phyloP scores from a whole-genome alignment of 1,284 basidiomycete genomes.

The Vanrija humicola region DNA sequence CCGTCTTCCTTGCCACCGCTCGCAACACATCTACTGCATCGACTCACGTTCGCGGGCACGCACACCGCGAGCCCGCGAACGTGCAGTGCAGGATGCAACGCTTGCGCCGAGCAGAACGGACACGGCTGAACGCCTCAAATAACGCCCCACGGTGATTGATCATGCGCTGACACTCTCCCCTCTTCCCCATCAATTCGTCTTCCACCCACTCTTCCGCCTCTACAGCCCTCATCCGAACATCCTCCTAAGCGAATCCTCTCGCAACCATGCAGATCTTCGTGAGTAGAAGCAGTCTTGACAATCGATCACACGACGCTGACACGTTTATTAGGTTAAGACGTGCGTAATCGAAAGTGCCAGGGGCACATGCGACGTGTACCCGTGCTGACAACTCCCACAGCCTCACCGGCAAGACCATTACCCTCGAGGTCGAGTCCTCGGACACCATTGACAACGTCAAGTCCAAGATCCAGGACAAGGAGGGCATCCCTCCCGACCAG shows the following conservation, averaged over 20 bases:
- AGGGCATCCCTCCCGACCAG: slow-evolving; percentile 83
- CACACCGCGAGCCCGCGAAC: too few species aligned
- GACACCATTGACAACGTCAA: slow-evolving; percentile 63
- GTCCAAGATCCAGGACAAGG: slow-evolving; percentile 58
- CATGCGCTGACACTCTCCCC: background rate
- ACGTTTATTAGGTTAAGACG: slow-evolving; percentile 7
- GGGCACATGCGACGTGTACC: background rate
- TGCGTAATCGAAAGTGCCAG: background rate
- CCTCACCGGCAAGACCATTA: slow-evolving; percentile 58
- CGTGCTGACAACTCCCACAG: slow-evolving; percentile 47
- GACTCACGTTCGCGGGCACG: too few species aligned
- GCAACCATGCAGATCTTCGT: slow-evolving; percentile 13
- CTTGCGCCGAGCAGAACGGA: too few species aligned
- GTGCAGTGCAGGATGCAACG: too few species aligned
- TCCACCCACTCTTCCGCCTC: background rate
- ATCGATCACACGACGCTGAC: too few species aligned
- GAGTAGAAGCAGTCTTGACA: background rate
- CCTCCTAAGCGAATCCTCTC: background rate
- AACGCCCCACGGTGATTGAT: background rate
- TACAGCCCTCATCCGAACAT: background rate
- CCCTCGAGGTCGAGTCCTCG: slow-evolving; percentile 57
- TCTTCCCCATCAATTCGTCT: background rate
- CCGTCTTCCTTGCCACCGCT: background rate
- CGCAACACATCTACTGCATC: too few species aligned
- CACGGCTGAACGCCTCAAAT: background rate